A percentile compares a stretch with the other conserved stretches of the same genome.
These are phyloP conservation scores for Salpingoeca rosetta DNA, from an alignment of 78 protist species.

Conservation along the genomic window DNA sequence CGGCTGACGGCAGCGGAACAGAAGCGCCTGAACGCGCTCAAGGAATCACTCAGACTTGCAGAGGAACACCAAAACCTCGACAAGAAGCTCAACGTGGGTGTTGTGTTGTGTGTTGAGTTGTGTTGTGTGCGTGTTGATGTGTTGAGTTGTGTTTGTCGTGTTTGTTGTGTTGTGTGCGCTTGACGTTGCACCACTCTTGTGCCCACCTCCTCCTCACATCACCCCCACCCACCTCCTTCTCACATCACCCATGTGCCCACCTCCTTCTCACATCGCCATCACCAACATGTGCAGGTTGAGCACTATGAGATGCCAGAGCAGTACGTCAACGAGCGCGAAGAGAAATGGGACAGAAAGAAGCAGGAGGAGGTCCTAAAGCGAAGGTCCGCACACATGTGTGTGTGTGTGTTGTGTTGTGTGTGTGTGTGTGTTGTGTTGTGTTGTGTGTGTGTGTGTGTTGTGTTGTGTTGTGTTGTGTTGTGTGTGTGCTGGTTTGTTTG, in stretches of 20 bases:
- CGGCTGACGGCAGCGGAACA: constrained; percentile 55
- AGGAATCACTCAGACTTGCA: constrained; percentile 50
- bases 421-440: no score
- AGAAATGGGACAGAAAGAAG: background rate
- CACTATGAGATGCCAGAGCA: constrained; percentile 35
- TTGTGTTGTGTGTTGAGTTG: background rate
- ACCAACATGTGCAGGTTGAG: no score
- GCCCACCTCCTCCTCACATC: background rate
- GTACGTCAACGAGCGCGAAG: constrained; percentile 13
- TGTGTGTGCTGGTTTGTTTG: no score
- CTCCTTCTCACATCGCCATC: no score
- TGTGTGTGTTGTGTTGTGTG: no score
- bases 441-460: no score
- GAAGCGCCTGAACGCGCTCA: constrained; percentile 38
- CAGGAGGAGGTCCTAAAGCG: background rate
- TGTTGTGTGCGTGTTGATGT: no score
- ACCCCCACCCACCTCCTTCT: background rate
- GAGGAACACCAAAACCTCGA: constrained; percentile 15
- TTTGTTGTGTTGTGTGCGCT: no score
- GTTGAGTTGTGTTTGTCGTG: no score
- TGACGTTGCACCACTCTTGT: no score
- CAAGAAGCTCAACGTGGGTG: constrained; percentile 2
- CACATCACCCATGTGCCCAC: background rate
- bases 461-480: no score
- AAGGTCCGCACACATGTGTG: no score